A percentile compares a stretch with the other conserved stretches of the same genome.
These are phyloP conservation scores for Waitea zeae DNA, from an alignment of 1,284 basidiomycete species.

Conservation along the genomic window DNA sequence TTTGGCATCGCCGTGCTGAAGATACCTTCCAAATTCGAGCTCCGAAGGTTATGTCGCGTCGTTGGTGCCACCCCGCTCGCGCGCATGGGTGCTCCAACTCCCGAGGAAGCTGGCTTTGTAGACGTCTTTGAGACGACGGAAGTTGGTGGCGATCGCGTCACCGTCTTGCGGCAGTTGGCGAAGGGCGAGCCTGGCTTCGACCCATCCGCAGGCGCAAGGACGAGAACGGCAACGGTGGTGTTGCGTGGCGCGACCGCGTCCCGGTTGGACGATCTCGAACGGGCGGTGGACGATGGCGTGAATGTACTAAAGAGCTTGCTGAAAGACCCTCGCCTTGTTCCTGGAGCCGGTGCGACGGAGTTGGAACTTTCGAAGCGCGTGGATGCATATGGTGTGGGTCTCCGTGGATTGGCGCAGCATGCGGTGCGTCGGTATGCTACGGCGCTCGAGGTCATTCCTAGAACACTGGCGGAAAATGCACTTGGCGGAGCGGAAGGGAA, in stretches of 20 bases:
- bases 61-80: constrained; percentile 94
- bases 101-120: constrained; percentile 90
- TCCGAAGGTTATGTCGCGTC: constrained; percentile 86
- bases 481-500: constrained; percentile 82
- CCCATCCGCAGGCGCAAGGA: constrained; percentile 41
- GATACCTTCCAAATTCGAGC: constrained; percentile 95
- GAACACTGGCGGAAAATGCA: constrained; percentile 93
- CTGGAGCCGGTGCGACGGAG: constrained; percentile 91
- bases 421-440: constrained; percentile 83
- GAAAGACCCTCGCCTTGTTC: constrained; percentile 81
- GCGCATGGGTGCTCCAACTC: constrained; percentile 86
- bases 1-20: constrained; percentile 91
- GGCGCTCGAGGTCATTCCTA: constrained; percentile 85
- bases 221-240: constrained; percentile 85
- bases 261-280: constrained; percentile 85
- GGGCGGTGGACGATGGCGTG: constrained; percentile 93
- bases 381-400: constrained; percentile 73
- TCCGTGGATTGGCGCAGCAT: constrained; percentile 89
- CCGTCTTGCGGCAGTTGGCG: constrained; percentile 80
- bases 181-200: constrained; percentile 43
- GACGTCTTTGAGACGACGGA: constrained; percentile 94
- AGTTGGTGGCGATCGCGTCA: constrained; percentile 95
- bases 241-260: constrained; percentile 94
- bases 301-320: constrained; percentile 91
- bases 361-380: constrained; percentile 79